A percentile compares a stretch with the other conserved stretches of the same genome.
Conservation (phyloP, 257 asterid genomes). For the Lycium barbarum region DNA sequence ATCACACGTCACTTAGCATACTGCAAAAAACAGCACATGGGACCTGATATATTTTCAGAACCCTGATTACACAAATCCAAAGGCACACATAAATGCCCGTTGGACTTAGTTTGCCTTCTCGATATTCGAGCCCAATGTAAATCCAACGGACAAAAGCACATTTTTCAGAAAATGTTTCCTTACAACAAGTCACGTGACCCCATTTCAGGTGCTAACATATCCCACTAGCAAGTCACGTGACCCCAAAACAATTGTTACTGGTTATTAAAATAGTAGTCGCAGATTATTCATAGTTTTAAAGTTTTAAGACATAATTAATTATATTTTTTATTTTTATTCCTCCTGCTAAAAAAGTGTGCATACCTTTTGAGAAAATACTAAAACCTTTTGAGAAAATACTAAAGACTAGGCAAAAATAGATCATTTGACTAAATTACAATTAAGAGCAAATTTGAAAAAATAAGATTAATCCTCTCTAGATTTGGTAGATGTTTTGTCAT, state of each 20-base stretch:
- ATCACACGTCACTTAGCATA: constrained; percentile 34
- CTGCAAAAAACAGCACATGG: constrained; percentile 37
- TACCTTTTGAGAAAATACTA: too few species aligned
- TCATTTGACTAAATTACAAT: too few species aligned
- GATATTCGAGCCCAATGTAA: constrained; percentile 30
- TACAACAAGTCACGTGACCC: constrained; percentile 41
- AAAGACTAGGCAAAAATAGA: too few species aligned
- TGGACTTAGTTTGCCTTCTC: background rate
- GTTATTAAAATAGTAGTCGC: too few species aligned
- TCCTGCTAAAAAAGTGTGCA: too few species aligned
- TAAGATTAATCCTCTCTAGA: too few species aligned
- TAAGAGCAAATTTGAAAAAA: too few species aligned
- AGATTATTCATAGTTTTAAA: too few species aligned
- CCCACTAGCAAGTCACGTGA: constrained; percentile 50
- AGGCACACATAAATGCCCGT: constrained; percentile 4
- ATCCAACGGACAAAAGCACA: constrained; percentile 45
- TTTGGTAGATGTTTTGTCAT: too few species aligned
- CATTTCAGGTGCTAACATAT: constrained; percentile 30
- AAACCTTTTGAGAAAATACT: too few species aligned
- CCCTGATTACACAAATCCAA: background rate
- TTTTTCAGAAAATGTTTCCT: constrained; percentile 30
- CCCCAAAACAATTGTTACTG: background rate
- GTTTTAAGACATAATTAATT: too few species aligned
- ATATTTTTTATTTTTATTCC: too few species aligned
- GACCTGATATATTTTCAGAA: constrained; percentile 7